A percentile compares a stretch with the other conserved stretches of the same genome.
Conservation (phyloP, 805 yeast species). For the Sugiyamaella qingdaonensis region DNA sequence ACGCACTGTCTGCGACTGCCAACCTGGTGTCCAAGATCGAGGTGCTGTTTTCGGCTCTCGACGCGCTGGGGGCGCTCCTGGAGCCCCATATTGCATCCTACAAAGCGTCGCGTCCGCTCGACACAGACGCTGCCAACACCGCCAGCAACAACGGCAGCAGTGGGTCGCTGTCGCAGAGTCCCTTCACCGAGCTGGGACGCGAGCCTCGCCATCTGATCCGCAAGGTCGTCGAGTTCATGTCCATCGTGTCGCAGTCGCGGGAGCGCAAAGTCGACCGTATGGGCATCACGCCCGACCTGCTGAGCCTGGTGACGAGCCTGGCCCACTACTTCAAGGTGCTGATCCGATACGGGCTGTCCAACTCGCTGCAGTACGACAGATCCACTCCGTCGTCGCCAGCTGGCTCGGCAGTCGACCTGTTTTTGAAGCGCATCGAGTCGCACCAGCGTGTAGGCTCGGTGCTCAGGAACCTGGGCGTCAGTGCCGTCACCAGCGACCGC, state of each 20-base stretch:
- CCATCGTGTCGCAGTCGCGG: slow-evolving; percentile 60
- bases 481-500: slow-evolving; percentile 57
- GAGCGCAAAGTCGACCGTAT: slow-evolving; percentile 20
- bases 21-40: slow-evolving; percentile 68
- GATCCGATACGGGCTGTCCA: slow-evolving; percentile 72
- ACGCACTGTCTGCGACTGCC: slow-evolving; percentile 69
- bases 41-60: slow-evolving; percentile 72
- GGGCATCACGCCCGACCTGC: slow-evolving; percentile 39
- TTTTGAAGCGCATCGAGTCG: slow-evolving; percentile 49
- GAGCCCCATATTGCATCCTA: slow-evolving; percentile 13
- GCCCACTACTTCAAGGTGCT: slow-evolving; percentile 89
- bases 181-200: slow-evolving; percentile 29
- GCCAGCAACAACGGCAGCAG: not conserved
- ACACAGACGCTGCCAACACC: not conserved
- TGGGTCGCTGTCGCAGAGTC: not conserved
- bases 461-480: slow-evolving; percentile 22
- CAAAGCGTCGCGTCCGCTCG: slow-evolving; percentile 4
- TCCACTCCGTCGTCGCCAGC: slow-evolving; percentile 40
- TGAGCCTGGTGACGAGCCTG: slow-evolving; percentile 80
- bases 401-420: slow-evolving; percentile 58
- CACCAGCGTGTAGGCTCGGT: slow-evolving; percentile 37
- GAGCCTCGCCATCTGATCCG: slow-evolving; percentile 88
- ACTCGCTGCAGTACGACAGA: slow-evolving; percentile 51
- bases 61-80: slow-evolving; percentile 39
- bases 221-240: slow-evolving; percentile 83